Percentiles rank a stretch among this genome's conserved stretches.
phyloP scores from a whole-genome alignment of 1,139 yeast species.

The Suhomyces atakaporum region DNA sequence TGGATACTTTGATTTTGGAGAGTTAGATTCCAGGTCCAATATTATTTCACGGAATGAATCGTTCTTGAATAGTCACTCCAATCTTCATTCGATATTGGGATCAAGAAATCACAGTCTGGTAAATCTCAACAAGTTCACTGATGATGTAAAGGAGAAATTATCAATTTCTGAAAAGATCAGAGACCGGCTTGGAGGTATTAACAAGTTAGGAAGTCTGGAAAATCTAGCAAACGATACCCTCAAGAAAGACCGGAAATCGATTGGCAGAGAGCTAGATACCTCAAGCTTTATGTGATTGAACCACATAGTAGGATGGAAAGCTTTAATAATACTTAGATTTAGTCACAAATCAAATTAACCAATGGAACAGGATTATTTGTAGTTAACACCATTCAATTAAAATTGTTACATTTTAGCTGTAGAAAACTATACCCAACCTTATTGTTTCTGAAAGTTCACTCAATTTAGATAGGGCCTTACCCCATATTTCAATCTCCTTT shows the following conservation, averaged over 20 bases:
- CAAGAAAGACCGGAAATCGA: conserved; percentile 5
- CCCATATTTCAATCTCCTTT: too few relatives aligned
- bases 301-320: too few relatives aligned
- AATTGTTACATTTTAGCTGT: too few relatives aligned
- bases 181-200: conserved; percentile 33
- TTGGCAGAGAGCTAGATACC: conserved; percentile 16
- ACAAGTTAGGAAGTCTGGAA: conserved; percentile 13
- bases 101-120: conserved; percentile 37
- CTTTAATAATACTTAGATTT: too few relatives aligned
- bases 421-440: too few relatives aligned
- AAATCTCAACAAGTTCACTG: conserved; percentile 24
- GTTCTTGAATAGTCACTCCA: conserved; percentile 29
- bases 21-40: conserved; percentile 39
- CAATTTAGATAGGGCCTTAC: too few relatives aligned
- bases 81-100: conserved; percentile 18
- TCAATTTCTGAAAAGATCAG: conserved; percentile 39
- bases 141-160: conserved; percentile 31
- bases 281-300: conserved; percentile 8
- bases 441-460: too few relatives aligned
- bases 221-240: not conserved
- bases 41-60: conserved; percentile 34
- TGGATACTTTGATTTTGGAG: conserved; percentile 75
- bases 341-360: too few relatives aligned
- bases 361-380: too few relatives aligned
- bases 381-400: too few relatives aligned